Percentiles rank a stretch among this genome's conserved stretches.
These are phyloP conservation scores for Emergomyces pasteurianus DNA, from an alignment of 2,329 filamentous ascomycete genomes.

Conservation along the genomic window DNA sequence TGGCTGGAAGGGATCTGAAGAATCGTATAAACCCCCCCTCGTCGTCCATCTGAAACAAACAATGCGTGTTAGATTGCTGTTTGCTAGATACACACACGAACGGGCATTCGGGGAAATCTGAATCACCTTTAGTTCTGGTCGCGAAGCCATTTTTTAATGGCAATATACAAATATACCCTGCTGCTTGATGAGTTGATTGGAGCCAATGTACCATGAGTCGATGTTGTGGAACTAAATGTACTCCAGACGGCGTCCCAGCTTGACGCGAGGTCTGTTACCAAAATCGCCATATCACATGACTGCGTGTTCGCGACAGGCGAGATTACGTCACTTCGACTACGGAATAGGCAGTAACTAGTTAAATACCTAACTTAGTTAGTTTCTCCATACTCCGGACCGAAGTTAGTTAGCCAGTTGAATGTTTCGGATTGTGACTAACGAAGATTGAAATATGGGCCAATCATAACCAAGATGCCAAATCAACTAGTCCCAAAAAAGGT, in stretches of 20 bases:
- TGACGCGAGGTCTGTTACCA: neutral
- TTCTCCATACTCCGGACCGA: too few species aligned
- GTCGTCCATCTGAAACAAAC: conserved; percentile 67
- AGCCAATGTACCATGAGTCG: neutral
- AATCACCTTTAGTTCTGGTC: conserved; percentile 57
- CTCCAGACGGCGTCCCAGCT: neutral
- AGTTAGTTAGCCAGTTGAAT: too few species aligned
- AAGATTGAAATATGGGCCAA: too few species aligned
- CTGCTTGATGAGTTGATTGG: neutral
- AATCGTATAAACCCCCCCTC: conserved; percentile 94
- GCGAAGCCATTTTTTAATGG: conserved; percentile 52
- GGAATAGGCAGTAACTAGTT: too few species aligned
- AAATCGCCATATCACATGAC: conserved; percentile 1
- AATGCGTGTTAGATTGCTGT: conserved; percentile 5
- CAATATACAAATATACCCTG: conserved; percentile 2
- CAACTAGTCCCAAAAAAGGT: too few species aligned
- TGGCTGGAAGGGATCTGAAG: conserved; percentile 71
- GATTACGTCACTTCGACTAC: too few species aligned
- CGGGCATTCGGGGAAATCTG: neutral
- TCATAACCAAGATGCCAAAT: too few species aligned
- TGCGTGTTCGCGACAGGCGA: conserved; percentile 8
- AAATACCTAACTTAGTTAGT: too few species aligned
- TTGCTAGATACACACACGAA: neutral
- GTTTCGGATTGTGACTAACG: too few species aligned
- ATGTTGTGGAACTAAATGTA: neutral